A percentile compares a stretch with the other conserved stretches of the same genome.
Conservation (phyloP, 352 stramenopile genomes). For the Pythium aphanidermatum region DNA sequence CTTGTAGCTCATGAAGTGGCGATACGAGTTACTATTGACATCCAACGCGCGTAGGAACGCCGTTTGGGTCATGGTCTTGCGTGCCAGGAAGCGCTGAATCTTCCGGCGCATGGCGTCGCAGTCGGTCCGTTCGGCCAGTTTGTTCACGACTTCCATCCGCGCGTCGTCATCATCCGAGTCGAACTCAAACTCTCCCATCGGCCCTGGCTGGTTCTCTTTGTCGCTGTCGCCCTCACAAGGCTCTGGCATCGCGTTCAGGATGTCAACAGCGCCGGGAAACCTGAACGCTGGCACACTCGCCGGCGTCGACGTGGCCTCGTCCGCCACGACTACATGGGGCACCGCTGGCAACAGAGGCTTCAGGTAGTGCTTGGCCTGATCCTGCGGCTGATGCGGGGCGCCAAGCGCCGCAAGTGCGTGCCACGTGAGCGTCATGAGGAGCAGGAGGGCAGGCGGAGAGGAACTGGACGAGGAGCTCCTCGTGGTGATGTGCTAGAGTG, state of each 20-base stretch:
- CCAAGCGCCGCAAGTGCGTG: conserved; percentile 1
- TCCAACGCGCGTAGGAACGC: conserved; percentile 30
- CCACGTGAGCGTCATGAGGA: conserved; percentile 5
- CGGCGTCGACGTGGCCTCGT: background rate
- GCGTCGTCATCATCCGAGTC: conserved; percentile 13
- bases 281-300: background rate
- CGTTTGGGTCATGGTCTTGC: conserved; percentile 47
- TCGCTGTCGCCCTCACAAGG: background rate
- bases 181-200: background rate
- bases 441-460: too few species aligned
- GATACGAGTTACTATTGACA: conserved; percentile 47
- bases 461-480: too few species aligned
- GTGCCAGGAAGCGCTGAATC: conserved; percentile 41
- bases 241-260: conserved; percentile 4
- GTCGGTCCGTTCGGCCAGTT: conserved; percentile 23
- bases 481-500: too few species aligned
- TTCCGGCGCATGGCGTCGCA: conserved; percentile 41
- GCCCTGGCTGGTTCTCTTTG: background rate
- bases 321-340: background rate
- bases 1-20: conserved; percentile 49
- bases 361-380: conserved; percentile 1
- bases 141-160: conserved; percentile 3
- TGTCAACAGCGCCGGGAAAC: conserved; percentile 11
- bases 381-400: too few species aligned
- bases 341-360: background rate